phyloP scores from a whole-genome alignment of 2,329 filamentous ascomycete genomes.

The Sphaceloma murrayae region DNA sequence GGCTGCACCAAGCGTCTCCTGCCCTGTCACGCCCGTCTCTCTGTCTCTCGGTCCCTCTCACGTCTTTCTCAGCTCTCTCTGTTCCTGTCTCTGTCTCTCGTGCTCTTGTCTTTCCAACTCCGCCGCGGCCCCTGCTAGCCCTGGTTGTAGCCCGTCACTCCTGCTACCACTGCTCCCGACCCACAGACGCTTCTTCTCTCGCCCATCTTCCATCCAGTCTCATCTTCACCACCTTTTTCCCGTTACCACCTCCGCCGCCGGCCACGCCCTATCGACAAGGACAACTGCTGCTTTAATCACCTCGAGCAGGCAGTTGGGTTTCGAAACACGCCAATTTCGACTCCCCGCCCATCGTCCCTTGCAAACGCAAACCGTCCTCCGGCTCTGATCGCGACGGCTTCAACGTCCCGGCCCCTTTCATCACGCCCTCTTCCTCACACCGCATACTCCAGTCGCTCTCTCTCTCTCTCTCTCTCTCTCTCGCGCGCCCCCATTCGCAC shows the following conservation, averaged over 20 bases:
- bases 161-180: constrained; percentile 1
- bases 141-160: neutral
- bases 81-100: constrained; percentile 1
- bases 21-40: no score
- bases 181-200: constrained; percentile 11
- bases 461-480: no score
- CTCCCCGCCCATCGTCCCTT: constrained; percentile 7
- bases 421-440: constrained; percentile 7
- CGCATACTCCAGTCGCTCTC: no score
- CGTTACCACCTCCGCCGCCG: constrained; percentile 7
- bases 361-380: constrained; percentile 1
- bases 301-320: constrained; percentile 11
- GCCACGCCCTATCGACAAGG: constrained; percentile 14
- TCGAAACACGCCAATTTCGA: constrained; percentile 16
- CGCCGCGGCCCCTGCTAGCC: neutral
- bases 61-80: constrained; percentile 3
- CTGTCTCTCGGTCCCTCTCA: neutral
- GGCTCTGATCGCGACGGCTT: constrained; percentile 4
- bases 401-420: constrained; percentile 15
- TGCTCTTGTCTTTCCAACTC: no score
- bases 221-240: constrained; percentile 4
- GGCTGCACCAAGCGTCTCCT: constrained; percentile 5
- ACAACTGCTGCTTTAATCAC: constrained; percentile 2
- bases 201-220: constrained; percentile 13
- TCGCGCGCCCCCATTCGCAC: no score